These are phyloP conservation scores for Danielia reshetovae DNA, from an alignment of 805 yeast species.

Conservation along the genomic window DNA sequence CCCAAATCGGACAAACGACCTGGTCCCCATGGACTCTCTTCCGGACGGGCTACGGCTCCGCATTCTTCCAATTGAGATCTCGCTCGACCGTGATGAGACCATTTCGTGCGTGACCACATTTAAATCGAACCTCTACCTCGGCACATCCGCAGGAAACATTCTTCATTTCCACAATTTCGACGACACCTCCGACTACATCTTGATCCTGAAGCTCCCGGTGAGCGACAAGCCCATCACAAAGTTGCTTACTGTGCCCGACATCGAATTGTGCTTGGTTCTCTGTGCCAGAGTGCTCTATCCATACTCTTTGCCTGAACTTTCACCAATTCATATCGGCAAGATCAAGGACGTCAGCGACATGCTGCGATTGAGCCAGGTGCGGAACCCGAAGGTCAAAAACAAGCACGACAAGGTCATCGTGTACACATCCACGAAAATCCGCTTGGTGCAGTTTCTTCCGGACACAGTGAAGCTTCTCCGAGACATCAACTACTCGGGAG, in stretches of 20 bases:
- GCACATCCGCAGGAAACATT: slow-evolving; percentile 33
- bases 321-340: slow-evolving; percentile 35
- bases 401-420: slow-evolving; percentile 27
- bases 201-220: slow-evolving; percentile 22
- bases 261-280: slow-evolving; percentile 24
- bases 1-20: too few relatives aligned
- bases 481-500: slow-evolving; percentile 29
- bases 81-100: slow-evolving; percentile 5
- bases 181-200: slow-evolving; percentile 33
- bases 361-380: slow-evolving; percentile 19
- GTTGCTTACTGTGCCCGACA: slow-evolving; percentile 23
- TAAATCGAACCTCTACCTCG: slow-evolving; percentile 33
- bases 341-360: slow-evolving; percentile 33
- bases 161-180: slow-evolving; percentile 38
- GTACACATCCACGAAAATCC: slow-evolving; percentile 25
- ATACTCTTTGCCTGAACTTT: slow-evolving; percentile 34
- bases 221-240: slow-evolving; percentile 17
- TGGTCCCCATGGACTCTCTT: too few relatives aligned
- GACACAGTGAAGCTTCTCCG: slow-evolving; percentile 28
- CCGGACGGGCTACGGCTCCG: slow-evolving; percentile 2
- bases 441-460: slow-evolving; percentile 26
- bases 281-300: slow-evolving; percentile 24
- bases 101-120: slow-evolving; percentile 21
- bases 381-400: slow-evolving; percentile 5
- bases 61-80: slow-evolving; percentile 7